Evolutionary conservation across 257 asterid genomes (phyloP), one percentile per base, ranked within the genome.

Genomic region (Petrea volubilis): DNA sequence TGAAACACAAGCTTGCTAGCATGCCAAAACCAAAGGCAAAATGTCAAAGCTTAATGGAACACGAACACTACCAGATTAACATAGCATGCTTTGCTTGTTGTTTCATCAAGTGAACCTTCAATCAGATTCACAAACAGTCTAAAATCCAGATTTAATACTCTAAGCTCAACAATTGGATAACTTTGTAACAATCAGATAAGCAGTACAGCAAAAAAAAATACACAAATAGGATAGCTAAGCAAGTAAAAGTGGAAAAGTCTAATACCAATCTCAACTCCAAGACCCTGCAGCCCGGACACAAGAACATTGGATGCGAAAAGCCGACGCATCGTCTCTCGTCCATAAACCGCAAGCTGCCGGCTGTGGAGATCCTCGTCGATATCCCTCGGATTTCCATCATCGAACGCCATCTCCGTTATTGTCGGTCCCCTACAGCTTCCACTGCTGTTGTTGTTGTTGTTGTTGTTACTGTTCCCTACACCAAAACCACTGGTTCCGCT

Each of bases 281-380:
- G 97, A 9, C 98, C 98, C 78, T 88, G 95, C 88, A 93, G 74
- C 61, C 98, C 98, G 3, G 98, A 93, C 71, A 93, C 80, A 29
- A 93, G 92, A 70, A 93, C 86, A 57, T 87, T 90, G 0, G 98
- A 90, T 8, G 95, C 96, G 77, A 93, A 93, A n/a, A 93, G 87
- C 60, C 96, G 79, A 23, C 96, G 77, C 98, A 93, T 93, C 2
- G 98, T 90, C 85, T 93, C 98, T 25, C 98, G 90, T 41, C 98
- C 98, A 63, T 93, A 93, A 41, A 93, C 98, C 0, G 98, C 98
- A 5, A 93, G 93, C 86, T 93, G 98, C 58, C 98, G 67, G 83
- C 99, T 95, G 79, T 95, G 99, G 70, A 94, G 95, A 88, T 91
- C 98, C 83, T 94, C 99, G 67, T 94, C 98, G 18, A 94, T 91